Percentiles rank a stretch among this genome's conserved stretches.
phyloP scores from a whole-genome alignment of 2,329 filamentous ascomycete species.

The Colletotrichum karsti region DNA sequence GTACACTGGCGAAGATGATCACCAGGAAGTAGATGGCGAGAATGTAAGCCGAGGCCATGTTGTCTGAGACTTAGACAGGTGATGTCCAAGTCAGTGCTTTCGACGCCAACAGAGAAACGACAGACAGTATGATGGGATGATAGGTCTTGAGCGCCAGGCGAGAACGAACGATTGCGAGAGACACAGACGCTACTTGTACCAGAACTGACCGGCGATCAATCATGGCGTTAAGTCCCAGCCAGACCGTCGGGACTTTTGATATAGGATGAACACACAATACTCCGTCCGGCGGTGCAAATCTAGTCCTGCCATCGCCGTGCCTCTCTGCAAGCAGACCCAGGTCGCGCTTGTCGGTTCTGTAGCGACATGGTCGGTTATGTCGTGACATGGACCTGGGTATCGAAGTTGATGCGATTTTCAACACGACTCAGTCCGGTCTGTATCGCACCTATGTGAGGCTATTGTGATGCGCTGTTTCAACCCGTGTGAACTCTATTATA shows the following conservation, averaged over 20 bases:
- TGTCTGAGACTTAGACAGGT: neutral
- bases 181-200: neutral
- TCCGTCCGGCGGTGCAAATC: neutral
- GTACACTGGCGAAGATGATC: neutral
- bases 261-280: neutral
- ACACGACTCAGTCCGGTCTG: neutral
- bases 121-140: neutral
- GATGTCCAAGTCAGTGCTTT: neutral
- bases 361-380: no score
- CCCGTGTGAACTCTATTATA: neutral
- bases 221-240: neutral
- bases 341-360: neutral
- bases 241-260: neutral
- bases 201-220: neutral
- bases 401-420: neutral
- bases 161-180: neutral
- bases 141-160: no score
- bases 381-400: neutral
- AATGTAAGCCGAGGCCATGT: slow-evolving; percentile 12
- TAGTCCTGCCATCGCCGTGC: neutral
- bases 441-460: neutral
- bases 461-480: neutral
- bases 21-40: slow-evolving; percentile 1
- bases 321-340: neutral
- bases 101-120: neutral